phyloP scores from a whole-genome alignment of 2,329 filamentous ascomycete species.

The Plectosphaerella plurivora region DNA sequence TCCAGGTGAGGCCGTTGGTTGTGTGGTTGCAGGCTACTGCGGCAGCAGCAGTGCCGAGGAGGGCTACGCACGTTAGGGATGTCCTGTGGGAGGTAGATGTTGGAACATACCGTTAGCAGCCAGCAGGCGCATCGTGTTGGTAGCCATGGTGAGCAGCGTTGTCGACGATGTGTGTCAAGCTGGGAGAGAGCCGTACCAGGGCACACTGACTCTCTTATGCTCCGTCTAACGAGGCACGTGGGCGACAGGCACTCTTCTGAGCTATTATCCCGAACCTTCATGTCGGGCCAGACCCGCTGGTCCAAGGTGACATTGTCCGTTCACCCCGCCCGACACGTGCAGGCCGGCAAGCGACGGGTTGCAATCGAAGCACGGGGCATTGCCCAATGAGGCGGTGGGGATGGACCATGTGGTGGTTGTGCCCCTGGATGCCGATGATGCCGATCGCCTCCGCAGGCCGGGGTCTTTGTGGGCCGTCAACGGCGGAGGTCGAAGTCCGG shows the following conservation, averaged over 20 bases:
- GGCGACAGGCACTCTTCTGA: too few species aligned
- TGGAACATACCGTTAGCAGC: conserved; percentile 6
- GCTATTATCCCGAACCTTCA: too few species aligned
- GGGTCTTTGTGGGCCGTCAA: too few species aligned
- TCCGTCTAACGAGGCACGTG: too few species aligned
- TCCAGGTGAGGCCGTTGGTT: conserved; percentile 25
- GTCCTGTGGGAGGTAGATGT: background rate
- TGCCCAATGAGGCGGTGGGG: too few species aligned
- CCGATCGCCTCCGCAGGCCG: background rate
- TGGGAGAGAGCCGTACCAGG: too few species aligned
- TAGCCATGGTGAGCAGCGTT: background rate
- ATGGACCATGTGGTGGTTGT: background rate
- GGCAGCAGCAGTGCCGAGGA: conserved; percentile 5
- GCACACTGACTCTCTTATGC: conserved; percentile 31
- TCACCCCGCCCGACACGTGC: too few species aligned
- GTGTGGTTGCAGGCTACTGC: conserved; percentile 12
- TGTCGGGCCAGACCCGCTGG: too few species aligned
- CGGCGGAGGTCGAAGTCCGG: too few species aligned
- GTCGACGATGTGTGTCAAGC: conserved; percentile 31
- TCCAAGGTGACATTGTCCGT: too few species aligned
- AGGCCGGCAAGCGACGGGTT: conserved; percentile 26
- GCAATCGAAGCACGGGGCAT: conserved; percentile 3
- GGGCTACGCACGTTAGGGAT: background rate
- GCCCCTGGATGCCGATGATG: background rate
- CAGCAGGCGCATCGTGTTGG: conserved; percentile 1